Percentiles rank a stretch among this genome's conserved stretches.
phyloP scores from a whole-genome alignment of 495 filamentous ascomycete genomes.

The Bryoglossum gracile region DNA sequence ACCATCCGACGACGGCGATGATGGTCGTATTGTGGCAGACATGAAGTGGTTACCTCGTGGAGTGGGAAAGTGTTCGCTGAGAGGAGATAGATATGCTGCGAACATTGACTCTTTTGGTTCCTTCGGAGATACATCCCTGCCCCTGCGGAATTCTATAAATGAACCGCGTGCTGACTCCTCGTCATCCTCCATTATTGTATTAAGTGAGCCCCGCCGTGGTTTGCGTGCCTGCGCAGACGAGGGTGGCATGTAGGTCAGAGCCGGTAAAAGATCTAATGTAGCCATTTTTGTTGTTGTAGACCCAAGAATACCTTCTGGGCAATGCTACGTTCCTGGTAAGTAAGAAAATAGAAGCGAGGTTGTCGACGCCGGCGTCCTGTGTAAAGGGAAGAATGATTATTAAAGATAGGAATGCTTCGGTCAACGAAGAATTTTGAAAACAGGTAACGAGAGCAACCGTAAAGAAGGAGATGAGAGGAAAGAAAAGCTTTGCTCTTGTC shows the following conservation, averaged over 20 bases:
- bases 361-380: constrained; percentile 36
- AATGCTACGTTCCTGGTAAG: constrained; percentile 17
- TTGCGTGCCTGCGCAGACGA: constrained; percentile 65
- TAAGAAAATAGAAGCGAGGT: constrained; percentile 13
- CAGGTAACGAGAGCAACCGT: constrained; percentile 19
- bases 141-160: constrained; percentile 26
- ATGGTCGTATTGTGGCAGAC: constrained; percentile 43
- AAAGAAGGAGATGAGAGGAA: constrained; percentile 25
- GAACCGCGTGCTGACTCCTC: constrained; percentile 32
- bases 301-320: constrained; percentile 25
- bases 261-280: constrained; percentile 47
- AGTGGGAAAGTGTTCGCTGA: constrained; percentile 56
- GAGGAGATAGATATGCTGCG: constrained; percentile 43
- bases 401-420: constrained; percentile 30
- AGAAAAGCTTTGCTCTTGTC: constrained; percentile 12
- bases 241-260: constrained; percentile 53
- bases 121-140: constrained; percentile 10
- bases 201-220: constrained; percentile 63
- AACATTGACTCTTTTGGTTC: constrained; percentile 12
- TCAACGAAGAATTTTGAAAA: constrained; percentile 33
- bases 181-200: constrained; percentile 80
- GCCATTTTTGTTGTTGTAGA: constrained; percentile 50
- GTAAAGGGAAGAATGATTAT: constrained; percentile 20
- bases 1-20: constrained; percentile 37
- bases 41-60: constrained; percentile 50